A percentile compares a stretch with the other conserved stretches of the same genome.
Conservation (phyloP, 306 rosid genomes). For the Calophaca sinica region DNA sequence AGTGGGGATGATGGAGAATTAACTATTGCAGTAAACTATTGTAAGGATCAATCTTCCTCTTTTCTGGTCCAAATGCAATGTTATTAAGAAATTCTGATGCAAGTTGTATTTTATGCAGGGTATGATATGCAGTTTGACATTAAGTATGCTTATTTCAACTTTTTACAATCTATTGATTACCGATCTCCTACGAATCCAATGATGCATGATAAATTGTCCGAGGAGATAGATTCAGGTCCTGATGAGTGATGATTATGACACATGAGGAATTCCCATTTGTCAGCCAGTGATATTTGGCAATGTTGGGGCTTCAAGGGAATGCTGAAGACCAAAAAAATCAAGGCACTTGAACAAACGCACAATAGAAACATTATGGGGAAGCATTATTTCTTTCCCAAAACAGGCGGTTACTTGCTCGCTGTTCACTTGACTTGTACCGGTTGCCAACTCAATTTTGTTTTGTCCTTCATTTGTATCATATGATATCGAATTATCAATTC, state of each 20-base stretch:
- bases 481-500: neutral
- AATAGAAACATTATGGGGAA: constrained; percentile 22
- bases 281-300: constrained; percentile 11
- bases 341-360: neutral
- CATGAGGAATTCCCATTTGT: constrained; percentile 39
- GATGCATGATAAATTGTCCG: constrained; percentile 17
- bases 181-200: constrained; percentile 26
- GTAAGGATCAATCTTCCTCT: constrained; percentile 53
- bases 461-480: constrained; percentile 22
- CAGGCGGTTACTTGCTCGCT: constrained; percentile 5
- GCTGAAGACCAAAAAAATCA: neutral
- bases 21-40: constrained; percentile 78
- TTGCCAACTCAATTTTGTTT: constrained; percentile 31
- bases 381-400: constrained; percentile 31
- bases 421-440: constrained; percentile 20
- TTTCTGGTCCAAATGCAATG: constrained; percentile 3
- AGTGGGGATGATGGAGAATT: constrained; percentile 62
- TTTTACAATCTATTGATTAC: constrained; percentile 66
- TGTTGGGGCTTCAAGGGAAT: constrained; percentile 22
- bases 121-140: constrained; percentile 90
- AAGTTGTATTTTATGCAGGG: constrained; percentile 65
- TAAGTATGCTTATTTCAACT: constrained; percentile 83
- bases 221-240: constrained; percentile 49
- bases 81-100: constrained; percentile 37
- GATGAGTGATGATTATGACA: constrained; percentile 40